Evolutionary conservation across 164 flowering plant genomes (phyloP), one percentile per base, ranked within the genome.

Genomic region (Protea cynaroides): DNA sequence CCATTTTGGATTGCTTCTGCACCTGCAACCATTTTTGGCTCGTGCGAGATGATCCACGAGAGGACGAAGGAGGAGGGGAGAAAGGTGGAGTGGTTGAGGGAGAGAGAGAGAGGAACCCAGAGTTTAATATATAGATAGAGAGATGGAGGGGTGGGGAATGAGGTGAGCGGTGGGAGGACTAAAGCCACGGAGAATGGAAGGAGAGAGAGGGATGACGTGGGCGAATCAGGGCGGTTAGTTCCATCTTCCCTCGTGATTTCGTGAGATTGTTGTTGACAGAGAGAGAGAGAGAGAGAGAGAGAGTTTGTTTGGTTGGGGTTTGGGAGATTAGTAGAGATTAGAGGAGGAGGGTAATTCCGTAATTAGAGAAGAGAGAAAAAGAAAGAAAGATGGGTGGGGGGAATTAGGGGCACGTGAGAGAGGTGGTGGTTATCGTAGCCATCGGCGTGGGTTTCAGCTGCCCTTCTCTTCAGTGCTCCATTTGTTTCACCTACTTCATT

Each of bases 141-240:
- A 59, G n/a, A 38, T 14, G 17, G 24, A 7, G 25, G 17, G 25
- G 15, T 23, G 3, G 14, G 43, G 15, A 17, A 11, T n/a, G 24
- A 12, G 23, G 25, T 22, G 10, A 22, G 63, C 17, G 44, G 63
- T 43, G 52, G 17, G 52, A 15, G 6, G 5, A 1, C 19, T 4
- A 49, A 12, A 3, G 63, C 13, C 10, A 55, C 11, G n/a, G 15
- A 23, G 56, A 22, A 17, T 23, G 11, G 15, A 7, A 7, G 8
- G 8, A 25, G 19, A 49, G 9, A 38, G 7, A 36, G 2, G n/a
- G 65, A 18, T 23, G 55, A 25, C 55, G 65, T 46, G 55, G 65
- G 24, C 22, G 25, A 25, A 21, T 58, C 37, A 1, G 6, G 34
- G 55, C 63, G 46, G 49, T 66, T 66, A 58, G 69, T 13, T 58